Evolutionary conservation across 2,329 filamentous ascomycete species (phyloP), one percentile per base, ranked within the genome.

Genomic region (Diaporthe longicolla): DNA sequence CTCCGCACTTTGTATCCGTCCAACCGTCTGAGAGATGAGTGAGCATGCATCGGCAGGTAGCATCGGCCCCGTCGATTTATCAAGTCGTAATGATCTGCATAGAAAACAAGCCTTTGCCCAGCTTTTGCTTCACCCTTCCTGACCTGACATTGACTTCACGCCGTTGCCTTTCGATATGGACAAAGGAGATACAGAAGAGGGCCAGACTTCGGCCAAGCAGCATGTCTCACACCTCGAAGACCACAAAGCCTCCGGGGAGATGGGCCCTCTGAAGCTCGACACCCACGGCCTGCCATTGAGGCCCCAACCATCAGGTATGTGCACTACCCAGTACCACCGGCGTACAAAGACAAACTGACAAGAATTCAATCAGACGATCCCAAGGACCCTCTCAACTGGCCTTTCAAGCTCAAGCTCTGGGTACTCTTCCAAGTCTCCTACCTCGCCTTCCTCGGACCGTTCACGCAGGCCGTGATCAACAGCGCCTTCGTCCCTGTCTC

Each of bases 401-500:
- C 63, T 3, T 54, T 26, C 29, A 10, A 13, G 15, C 45, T 54
- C 15, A 68, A 68, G 63, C 50, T 68, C 26, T 68, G 43, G 43
- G 63, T 68, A 17, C 63, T 68, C 63, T 52, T 54, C 29, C 50
- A 68, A 13, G 63, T 68, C 50, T 68, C 43, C 24, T 68, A 54
- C 24, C 43, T 68, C 43, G 63, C 63, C 11, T 54, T 50, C 26
- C 43, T 50, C 21, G 50, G 32, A 7, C 63, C 26, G 0, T 68
- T 50, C 35, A 48, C 63, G 13, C 63, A 68, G 19, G 48, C 63
- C 13, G 43, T 68, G 1, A 68, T 48, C 26, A 68, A 68, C 24
- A 48, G 43, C 26, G 63, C 63, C 43, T 68, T 68, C 24, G 63
- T 52, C 32, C 63, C 63, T 21, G 43, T 68, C 2, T 48, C 63